Base-by-base conservation (phyloP, 495 filamentous ascomycete genomes). In the Tetracladium marchalianum region DNA sequence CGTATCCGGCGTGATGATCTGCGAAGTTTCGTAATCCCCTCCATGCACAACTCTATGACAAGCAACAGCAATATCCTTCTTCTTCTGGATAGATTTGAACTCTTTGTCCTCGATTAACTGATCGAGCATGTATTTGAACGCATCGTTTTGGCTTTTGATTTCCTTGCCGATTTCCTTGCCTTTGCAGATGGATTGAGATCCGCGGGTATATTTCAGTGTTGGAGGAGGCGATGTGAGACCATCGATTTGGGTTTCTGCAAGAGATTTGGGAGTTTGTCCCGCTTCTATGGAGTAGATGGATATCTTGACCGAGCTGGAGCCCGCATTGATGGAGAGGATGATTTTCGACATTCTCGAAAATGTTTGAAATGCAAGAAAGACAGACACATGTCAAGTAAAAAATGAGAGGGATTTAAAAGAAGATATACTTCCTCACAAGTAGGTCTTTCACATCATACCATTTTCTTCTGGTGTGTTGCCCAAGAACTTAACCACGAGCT, bases 21-120 rank as follows among this genome's bases (percentile, higher is more conserved):
- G 75, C 7, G 80, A 63, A 7, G 64, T 62, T 4, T 61, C 59
- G 58, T 82, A 89, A 62, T 87, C 81, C 10, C 88, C 87, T 17
- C 87, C 87, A 60, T 92, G 88, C 10, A 95, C 87, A 22, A 94
- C 80, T 34, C 87, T 77, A 64, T 95, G 87, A 60, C 84, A 90
- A 51, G 83, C 76, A 53, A 82, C 81, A 12, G 72, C 70, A 33
- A 94, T 77, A 63, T 89, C 82, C 17, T 78, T 71, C 24, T 69
- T 73, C 47, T 68, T 67, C 8, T 64, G 63, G 48, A 90, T 72
- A 50, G 82, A 75, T 11, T 72, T 68, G 1, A 93, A 68, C 24
- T 72, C 71, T 34, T 70, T 52, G 58, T 93, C 87, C 15, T 69
- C 60, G 49, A 81, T 72, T 47, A 92, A 72, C 24, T 80, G 75